Base-by-base conservation (phyloP, 495 filamentous ascomycete species). In the Letharia lupina region DNA sequence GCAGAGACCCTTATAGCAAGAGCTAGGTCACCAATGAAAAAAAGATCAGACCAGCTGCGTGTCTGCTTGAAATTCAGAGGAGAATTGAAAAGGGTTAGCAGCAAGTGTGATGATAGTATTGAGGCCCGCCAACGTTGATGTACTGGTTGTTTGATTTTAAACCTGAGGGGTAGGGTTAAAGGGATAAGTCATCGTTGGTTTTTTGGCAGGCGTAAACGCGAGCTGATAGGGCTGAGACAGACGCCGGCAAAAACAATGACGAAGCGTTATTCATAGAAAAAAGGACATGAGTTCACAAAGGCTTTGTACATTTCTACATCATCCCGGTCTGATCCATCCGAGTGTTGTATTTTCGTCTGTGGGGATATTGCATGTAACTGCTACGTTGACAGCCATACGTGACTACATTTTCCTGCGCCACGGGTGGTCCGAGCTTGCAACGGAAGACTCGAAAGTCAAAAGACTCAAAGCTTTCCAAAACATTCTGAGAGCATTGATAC, bases 121-220 rank as follows among this genome's bases (percentile, higher is more conserved):
- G 13, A 45, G 28, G 52, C 39, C 11, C 23, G 33, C 16, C 63
- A 47, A 44, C 1, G 63, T 44, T 4, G 41, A 59, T 31, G 23
- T 47, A 58, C 39, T 56, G 20, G 41, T 54, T 65, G 63, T 39
- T 54, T 57, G 54, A 57, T 57, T 37, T 28, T 65, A n/a, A 12
- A 45, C 23, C 50, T 64, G 65, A 67, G 68, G 65, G 61, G 68
- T 70, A 63, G 58, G 56, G 37, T 52, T 65, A 69, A 50, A 47
- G 54, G 67, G 60, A 58, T 65, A 57, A 37, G 54, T 57, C 54
- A 57, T 16, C 65, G 47, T 62, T 60, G 37, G 42, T 65, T 61
- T 65, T 61, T 65, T 31, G 52, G 58, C 54, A 65, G 63, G 33
- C 63, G 63, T 16, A 65, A 33, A 65, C 63, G 63, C 63, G 63